Base-by-base conservation (phyloP, 1,284 basidiomycete species). In the Apiotrichum gracile region DNA sequence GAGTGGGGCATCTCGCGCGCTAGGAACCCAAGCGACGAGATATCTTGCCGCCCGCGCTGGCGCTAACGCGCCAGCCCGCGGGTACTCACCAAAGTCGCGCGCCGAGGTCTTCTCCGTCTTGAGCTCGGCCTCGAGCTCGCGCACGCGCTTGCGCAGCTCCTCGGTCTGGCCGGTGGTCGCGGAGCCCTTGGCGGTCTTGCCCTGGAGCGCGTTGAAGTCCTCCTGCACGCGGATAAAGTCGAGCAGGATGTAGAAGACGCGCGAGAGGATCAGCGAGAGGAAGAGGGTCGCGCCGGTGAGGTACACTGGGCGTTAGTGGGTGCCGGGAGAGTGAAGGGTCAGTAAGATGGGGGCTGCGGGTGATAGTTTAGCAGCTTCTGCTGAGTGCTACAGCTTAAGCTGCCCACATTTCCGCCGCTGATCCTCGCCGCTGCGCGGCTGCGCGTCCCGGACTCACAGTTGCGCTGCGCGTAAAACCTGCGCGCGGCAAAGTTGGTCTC, bases 241-340 rank as follows among this genome's bases (percentile, higher is more conserved):
- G 63, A 92, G 83, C 52, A 89, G 83, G 70, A 97, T 88, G 76
- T 86, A 87, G 78, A 94, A 94, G 5, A 88, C 91, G 64, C 92
- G 86, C 9, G 91, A 87, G 62, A 97, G 85, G 64, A 96, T 87
- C 51, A 93, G 84, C 17, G 90, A 92, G 31, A 97, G 85, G 85
- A 96, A 96, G 42, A 97, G 81, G 51, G 87, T 91, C 72, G 91
- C 90, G 1, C 90, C 90, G 13, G 92, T 96, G 21, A 96, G 81
- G 74, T 97, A 97, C 57, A 87, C 84, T 76, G 86, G 2, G 19
- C 5, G 43, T 45, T 12, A 45, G 41, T 5, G n/a, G 7, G 7
- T 43, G 26, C 14, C 6, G 5, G 7, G 5, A 21, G n/a, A 43
- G 1, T 10, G 17, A 3, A 26, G 17, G 9, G 41, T 10, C 25